A percentile compares a stretch with the other conserved stretches of the same genome.
Evolutionary conservation across 805 yeast species (phyloP).

Genomic region (Ogataea kodamae): DNA sequence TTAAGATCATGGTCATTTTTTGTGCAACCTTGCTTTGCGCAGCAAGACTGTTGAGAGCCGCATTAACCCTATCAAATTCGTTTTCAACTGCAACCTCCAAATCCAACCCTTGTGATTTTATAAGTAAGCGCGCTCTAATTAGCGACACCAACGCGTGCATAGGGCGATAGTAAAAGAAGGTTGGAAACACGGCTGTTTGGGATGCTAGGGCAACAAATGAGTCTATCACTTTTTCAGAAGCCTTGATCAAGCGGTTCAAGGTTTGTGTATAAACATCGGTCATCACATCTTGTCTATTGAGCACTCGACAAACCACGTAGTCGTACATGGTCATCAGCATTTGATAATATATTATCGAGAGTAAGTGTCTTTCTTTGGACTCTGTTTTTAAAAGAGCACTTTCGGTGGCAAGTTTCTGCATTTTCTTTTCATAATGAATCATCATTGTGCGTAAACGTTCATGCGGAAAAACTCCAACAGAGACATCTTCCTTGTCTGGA

Average conservation of each 20-base stretch:
- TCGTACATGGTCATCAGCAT: conserved; percentile 50
- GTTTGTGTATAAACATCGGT: conserved; percentile 37
- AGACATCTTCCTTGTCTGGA: conserved; percentile 10
- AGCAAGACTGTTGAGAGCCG: conserved; percentile 23
- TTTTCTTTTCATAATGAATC: conserved; percentile 38
- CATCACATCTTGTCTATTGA: conserved; percentile 29
- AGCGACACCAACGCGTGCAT: conserved; percentile 49
- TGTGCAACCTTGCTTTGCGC: conserved; percentile 31
- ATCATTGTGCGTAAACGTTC: conserved; percentile 31
- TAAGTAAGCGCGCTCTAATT: conserved; percentile 43
- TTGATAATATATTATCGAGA: conserved; percentile 48
- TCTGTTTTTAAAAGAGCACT: conserved; percentile 35
- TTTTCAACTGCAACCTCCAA: conserved; percentile 33
- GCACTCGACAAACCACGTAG: conserved; percentile 43
- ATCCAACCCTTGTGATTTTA: conserved; percentile 39
- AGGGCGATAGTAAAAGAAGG: conserved; percentile 51
- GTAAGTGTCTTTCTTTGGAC: conserved; percentile 37
- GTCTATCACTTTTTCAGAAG: conserved; percentile 44
- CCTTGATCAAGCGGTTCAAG: conserved; percentile 39
- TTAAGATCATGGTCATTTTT: conserved; percentile 34
- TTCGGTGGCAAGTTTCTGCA: conserved; percentile 39
- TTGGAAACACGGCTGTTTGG: conserved; percentile 42
- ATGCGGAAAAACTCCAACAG: conserved; percentile 18
- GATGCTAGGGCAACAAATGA: conserved; percentile 41
- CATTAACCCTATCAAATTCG: conserved; percentile 29